A percentile compares a stretch with the other conserved stretches of the same genome.
Evolutionary conservation across 1,284 basidiomycete genomes (phyloP).

Genomic region (Moniliophthora roreri): DNA sequence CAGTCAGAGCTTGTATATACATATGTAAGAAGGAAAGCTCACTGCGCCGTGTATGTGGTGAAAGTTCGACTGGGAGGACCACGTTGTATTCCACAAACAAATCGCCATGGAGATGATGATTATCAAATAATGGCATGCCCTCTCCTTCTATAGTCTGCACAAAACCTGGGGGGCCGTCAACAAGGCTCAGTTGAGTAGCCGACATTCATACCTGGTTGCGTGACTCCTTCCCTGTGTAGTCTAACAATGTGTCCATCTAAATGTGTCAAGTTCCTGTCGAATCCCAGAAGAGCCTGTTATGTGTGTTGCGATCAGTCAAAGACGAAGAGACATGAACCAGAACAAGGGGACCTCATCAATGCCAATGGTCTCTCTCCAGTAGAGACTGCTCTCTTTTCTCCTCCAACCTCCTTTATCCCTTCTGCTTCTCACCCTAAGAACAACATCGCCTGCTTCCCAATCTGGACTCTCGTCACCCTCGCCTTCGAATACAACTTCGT

Average conservation of each 20-base stretch:
- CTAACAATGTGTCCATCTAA: constrained; percentile 85
- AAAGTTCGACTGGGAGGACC: constrained; percentile 75
- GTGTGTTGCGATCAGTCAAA: constrained; percentile 8
- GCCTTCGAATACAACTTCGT: constrained; percentile 89
- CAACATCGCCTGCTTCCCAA: constrained; percentile 89
- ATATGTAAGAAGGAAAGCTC: constrained; percentile 27
- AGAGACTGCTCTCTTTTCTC: constrained; percentile 85
- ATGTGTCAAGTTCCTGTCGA: constrained; percentile 84
- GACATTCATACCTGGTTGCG: constrained; percentile 74
- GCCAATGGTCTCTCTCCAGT: constrained; percentile 88
- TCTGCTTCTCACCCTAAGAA: constrained; percentile 78
- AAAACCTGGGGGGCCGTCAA: constrained; percentile 51
- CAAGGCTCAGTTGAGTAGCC: background rate
- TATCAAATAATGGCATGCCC: constrained; percentile 81
- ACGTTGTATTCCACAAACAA: constrained; percentile 92
- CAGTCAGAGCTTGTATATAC: constrained; percentile 1
- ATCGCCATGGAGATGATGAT: constrained; percentile 66
- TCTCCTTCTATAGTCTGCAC: constrained; percentile 85
- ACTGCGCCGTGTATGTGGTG: constrained; percentile 69
- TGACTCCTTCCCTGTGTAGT: constrained; percentile 74
- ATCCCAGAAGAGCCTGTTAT: constrained; percentile 74
- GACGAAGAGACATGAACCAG: background rate
- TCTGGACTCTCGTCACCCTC: constrained; percentile 94
- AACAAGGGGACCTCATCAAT: constrained; percentile 75
- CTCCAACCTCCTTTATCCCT: constrained; percentile 79